Base-by-base conservation (phyloP, 2,329 filamentous ascomycete genomes). In the Didymosphaeria variabile region DNA sequence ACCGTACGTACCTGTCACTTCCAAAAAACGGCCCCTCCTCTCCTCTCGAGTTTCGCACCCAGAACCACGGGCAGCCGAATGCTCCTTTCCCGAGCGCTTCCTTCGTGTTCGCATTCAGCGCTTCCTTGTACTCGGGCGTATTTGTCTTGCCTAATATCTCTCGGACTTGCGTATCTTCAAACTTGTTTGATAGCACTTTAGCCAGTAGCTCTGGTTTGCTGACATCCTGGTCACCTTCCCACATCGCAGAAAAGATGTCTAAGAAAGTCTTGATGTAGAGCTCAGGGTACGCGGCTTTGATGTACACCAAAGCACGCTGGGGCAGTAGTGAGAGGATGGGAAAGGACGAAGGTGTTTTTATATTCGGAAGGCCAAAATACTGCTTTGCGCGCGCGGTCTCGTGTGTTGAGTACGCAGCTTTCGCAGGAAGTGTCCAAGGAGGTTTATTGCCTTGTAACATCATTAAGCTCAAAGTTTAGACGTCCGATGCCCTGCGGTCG, bases 11-110 rank as follows among this genome's bases (percentile, higher is more conserved):
- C 86, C 87, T 81, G 78, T 94, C 91, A 77, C 90, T 93, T 2
- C 91, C 91, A 77, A 94, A 94, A 74, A 93, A 92, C 0, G 89
- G 86, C 79, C 91, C 88, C 52, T 83, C 83, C 58, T 83, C 76
- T 0, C 89, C 89, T 63, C 84, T 75, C 1, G 72, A 74, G 67
- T 90, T 87, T 19, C 81, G 83, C 3, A 88, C 91, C 85, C 88
- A 89, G 62, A 91, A 82, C 91, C 91, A 94, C 1, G 92, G 92
- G 53, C 88, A 87, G 0, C 92, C 92, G 76, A 91, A 94, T 0
- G 91, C 91, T 0, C 91, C 91, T 53, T 80, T 81, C 40, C 86
- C 84, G 17, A 92, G 75, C 0, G 86, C 90, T 65, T 83, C 82
- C 61, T 86, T 82, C 19, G 91, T 93, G 46, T 84, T 84, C 5